These are phyloP conservation scores for Chamaecyparis obtusa DNA, from an alignment of 75 land plant genomes.

Conservation along the genomic window DNA sequence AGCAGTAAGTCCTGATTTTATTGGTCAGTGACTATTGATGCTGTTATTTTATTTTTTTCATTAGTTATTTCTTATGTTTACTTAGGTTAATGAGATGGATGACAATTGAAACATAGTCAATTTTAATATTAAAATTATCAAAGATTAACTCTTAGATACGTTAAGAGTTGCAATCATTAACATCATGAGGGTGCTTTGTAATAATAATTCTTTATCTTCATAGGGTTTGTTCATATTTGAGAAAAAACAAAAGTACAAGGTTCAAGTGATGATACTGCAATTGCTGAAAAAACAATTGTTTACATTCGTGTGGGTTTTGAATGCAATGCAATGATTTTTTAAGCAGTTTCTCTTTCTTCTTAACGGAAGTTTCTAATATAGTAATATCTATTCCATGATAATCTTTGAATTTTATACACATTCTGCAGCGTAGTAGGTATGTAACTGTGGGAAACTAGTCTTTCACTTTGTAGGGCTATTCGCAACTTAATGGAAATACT, in stretches of 20 bases:
- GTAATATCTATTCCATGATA: not conserved
- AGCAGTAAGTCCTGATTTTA: constrained; percentile 1
- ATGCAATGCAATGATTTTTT: not conserved
- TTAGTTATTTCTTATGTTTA: not conserved
- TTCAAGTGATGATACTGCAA: not conserved
- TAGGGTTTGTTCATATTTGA: not conserved
- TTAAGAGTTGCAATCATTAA: not conserved
- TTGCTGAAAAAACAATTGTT: not conserved
- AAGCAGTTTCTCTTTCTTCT: not conserved
- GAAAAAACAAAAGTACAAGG: not conserved
- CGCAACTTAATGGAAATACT: not conserved
- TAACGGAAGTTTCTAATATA: not conserved
- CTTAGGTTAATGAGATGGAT: not conserved
- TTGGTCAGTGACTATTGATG: not conserved
- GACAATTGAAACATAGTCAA: not conserved
- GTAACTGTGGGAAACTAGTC: not conserved
- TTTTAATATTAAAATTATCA: not conserved
- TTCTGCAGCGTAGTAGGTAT: not conserved
- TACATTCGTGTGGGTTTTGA: not conserved
- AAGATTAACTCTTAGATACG: not conserved
- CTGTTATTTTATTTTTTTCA: not conserved
- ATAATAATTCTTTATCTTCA: not conserved
- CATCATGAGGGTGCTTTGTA: not conserved
- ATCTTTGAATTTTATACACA: not conserved
- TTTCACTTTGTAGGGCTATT: not conserved